Evolutionary conservation across 345 rosid genomes (phyloP).

Genomic region (Barbarea vulgaris): DNA sequence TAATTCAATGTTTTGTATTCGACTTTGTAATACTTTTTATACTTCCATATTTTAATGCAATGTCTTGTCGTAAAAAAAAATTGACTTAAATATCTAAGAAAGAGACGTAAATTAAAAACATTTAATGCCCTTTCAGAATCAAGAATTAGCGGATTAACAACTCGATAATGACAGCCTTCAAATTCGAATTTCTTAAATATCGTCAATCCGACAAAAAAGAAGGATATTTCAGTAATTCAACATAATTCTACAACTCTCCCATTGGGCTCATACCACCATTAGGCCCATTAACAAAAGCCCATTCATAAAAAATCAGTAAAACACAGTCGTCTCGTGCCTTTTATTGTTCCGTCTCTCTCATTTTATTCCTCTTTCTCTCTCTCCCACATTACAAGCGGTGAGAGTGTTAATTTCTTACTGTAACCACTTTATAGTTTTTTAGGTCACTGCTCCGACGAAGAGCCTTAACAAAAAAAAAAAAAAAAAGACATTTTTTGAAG

Average conservation of each 20-base stretch:
- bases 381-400: conserved; percentile 36
- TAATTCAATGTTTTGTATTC: too few relatives aligned
- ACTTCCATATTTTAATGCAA: too few relatives aligned
- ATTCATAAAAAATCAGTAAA: neutral
- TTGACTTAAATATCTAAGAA: neutral
- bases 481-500: conserved; percentile 15
- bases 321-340: conserved; percentile 3
- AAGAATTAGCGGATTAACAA: conserved; percentile 20
- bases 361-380: conserved; percentile 18
- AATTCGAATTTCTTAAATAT: neutral
- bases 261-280: neutral
- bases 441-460: conserved; percentile 35
- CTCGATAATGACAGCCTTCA: conserved; percentile 29
- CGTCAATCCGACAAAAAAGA: neutral
- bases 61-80: too few relatives aligned
- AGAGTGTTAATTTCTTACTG: conserved; percentile 32
- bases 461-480: neutral
- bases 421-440: conserved; percentile 33
- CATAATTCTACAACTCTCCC: neutral
- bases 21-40: too few relatives aligned
- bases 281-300: conserved; percentile 30
- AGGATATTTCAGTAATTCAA: neutral
- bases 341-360: neutral
- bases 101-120: conserved; percentile 25
- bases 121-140: neutral